phyloP scores from a whole-genome alignment of 1,284 basidiomycete genomes.

The Flammula alnicola region DNA sequence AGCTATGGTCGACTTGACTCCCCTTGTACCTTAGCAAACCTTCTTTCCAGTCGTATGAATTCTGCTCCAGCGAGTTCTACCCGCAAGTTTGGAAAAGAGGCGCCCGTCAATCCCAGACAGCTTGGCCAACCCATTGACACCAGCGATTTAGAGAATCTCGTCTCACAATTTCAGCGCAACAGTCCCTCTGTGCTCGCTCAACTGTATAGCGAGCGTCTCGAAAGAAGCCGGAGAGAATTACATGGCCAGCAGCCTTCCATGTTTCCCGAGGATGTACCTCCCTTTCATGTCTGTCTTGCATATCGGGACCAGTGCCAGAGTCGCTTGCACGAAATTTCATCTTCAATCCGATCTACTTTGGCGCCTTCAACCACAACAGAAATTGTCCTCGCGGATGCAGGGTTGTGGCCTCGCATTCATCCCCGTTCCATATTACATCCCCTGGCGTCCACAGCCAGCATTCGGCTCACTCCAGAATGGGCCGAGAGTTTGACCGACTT shows the following conservation, averaged over 20 bases:
- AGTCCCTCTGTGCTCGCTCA: background rate
- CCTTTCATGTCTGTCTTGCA: slow-evolving; percentile 3
- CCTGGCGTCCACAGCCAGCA: slow-evolving; percentile 20
- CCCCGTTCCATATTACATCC: slow-evolving; percentile 26
- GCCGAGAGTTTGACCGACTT: slow-evolving; percentile 28
- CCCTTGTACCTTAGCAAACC: background rate
- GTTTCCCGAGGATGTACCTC: background rate
- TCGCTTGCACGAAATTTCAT: slow-evolving; percentile 2
- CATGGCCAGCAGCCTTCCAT: background rate
- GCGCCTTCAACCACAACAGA: slow-evolving; percentile 12
- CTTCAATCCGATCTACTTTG: slow-evolving; percentile 6
- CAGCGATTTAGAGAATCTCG: slow-evolving; percentile 3
- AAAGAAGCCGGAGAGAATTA: slow-evolving; percentile 9
- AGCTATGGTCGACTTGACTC: background rate
- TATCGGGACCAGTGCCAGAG: slow-evolving; percentile 13
- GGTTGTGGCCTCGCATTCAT: slow-evolving; percentile 34
- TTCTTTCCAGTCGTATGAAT: background rate
- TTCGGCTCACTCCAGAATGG: slow-evolving; percentile 31
- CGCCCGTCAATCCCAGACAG: background rate
- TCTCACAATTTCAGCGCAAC: slow-evolving; percentile 7
- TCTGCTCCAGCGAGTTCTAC: background rate
- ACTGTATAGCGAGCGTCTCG: slow-evolving; percentile 10
- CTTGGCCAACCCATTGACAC: background rate
- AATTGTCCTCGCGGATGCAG: slow-evolving; percentile 17
- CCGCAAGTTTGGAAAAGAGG: background rate